Evolutionary conservation across 2,329 filamentous ascomycete species (phyloP), one percentile per base, ranked within the genome.

Genomic region (Aspergillus neoniger): DNA sequence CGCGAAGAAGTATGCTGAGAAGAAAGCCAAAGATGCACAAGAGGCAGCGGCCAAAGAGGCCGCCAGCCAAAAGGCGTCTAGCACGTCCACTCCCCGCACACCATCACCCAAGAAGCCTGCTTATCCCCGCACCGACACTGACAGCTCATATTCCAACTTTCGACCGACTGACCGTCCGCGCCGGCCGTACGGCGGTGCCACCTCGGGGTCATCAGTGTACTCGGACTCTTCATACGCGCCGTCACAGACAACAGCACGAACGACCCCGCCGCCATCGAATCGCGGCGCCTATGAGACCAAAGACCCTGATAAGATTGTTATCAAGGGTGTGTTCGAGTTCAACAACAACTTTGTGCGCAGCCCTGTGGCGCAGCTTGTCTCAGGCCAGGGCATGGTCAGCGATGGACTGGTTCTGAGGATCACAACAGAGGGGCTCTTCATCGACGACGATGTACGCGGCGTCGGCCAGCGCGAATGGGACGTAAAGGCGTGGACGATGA

Each of bases 381-480:
- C 92, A 0, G 91, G 91, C n/a, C 81, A 91, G 53, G 91, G 90
- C 17, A 84, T 89, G 50, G 92, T 98, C 32, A 96, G 93, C 2
- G 93, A 99, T 72, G 95, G 95, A 0, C 83, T 99, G 49, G 91
- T 98, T 63, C 83, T 99, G 63, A 90, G 91, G 55, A 95, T 98
- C 71, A 94, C 91, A 10, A 96, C 92, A 1, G 94, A 96, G 75
- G 95, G 95, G 17, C 84, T 98, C 57, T 98, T 98, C 78, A 95
- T 99, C 72, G 95, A 99, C 74, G 95, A 99, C 75, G 95, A 98
- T 75, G 86, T 97, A 55, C 88, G 93, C 48, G 88, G 88, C 63
- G 91, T 97, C 15, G 88, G 91, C n/a, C 92, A 98, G 78, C 88
- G 95, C 61, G 95, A 99, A 79, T 99, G 95, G 95, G 95, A 99